Percentiles rank a stretch among this genome's conserved stretches.
These are phyloP conservation scores for Peniophora sp. DNA, from an alignment of 1,284 basidiomycete genomes.

Conservation along the genomic window DNA sequence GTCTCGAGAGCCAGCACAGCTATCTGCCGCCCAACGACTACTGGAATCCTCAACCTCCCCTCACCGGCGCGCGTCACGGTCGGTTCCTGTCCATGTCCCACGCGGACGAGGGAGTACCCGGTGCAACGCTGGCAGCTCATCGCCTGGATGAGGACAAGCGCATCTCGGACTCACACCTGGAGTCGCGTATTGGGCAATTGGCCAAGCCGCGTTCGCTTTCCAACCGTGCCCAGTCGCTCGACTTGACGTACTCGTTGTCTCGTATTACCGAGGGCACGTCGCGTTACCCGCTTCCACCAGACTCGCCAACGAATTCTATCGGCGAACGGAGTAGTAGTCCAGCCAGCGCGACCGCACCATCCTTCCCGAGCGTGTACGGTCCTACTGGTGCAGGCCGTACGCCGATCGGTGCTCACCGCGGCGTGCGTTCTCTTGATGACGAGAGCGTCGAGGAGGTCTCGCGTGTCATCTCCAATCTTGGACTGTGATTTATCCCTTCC, in stretches of 20 bases:
- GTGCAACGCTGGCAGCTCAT: conserved; percentile 60
- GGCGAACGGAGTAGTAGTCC: conserved; percentile 59
- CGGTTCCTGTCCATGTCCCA: conserved; percentile 10
- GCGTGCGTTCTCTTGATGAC: conserved; percentile 40
- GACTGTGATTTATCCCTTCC: conserved; percentile 34
- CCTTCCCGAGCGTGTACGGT: conserved; percentile 77
- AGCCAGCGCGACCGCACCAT: conserved; percentile 64
- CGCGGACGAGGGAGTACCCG: conserved; percentile 13
- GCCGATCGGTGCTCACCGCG: conserved; percentile 27
- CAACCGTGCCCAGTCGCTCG: conserved; percentile 76
- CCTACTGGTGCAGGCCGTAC: conserved; percentile 42
- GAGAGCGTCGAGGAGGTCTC: conserved; percentile 65
- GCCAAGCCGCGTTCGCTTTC: conserved; percentile 69
- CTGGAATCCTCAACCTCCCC: conserved; percentile 72
- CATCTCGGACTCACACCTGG: conserved; percentile 82
- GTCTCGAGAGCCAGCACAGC: conserved; percentile 39
- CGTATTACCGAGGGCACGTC: conserved; percentile 65
- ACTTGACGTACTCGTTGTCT: conserved; percentile 69
- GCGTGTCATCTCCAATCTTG: conserved; percentile 71
- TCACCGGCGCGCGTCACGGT: conserved; percentile 40
- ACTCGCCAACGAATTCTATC: conserved; percentile 71
- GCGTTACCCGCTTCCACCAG: conserved; percentile 48
- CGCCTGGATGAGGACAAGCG: conserved; percentile 75
- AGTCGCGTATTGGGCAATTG: conserved; percentile 78
- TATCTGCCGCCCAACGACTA: conserved; percentile 53